Base-by-base conservation (phyloP, 371 early-diverging fungal species). In the Lichtheimia ramosa region DNA sequence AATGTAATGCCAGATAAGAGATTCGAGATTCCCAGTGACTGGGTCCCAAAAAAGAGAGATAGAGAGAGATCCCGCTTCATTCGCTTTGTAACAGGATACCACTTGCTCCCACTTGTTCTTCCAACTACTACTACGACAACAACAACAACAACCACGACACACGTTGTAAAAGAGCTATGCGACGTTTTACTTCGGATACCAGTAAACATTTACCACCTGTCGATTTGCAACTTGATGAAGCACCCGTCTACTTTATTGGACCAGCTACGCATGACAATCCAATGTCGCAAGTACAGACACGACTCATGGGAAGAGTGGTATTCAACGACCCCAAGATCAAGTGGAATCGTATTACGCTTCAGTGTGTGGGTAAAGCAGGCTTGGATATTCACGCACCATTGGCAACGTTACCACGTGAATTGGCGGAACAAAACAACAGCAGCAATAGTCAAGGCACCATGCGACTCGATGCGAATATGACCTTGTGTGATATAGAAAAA, bases 271-370 rank as follows among this genome's bases (percentile, higher is more conserved):
- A 70, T 23, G 76, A 72, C 8, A 79, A 76, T 43, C 77, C 80
- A 27, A 73, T 78, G 75, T 65, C 70, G 2, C 73, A 74, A 14
- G 55, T 76, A 1, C 70, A 77, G 8, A 66, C 80, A 0, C 74
- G 74, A 16, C 53, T 79, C 5, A 62, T 72, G 61, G 80, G 80
- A 4, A 69, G 58, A 6, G 77, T 79, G 8, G 48, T 67, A 21
- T 76, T 79, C 42, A 59, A 69, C 34, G 75, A 74, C 52, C 63
- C 67, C 23, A 78, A 78, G 55, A 72, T 76, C 43, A 76, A 79
- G 48, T 79, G 80, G 80, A 74, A 76, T 50, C 64, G 80, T 39
- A 70, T 76, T 20, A 79, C 76, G 1, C 71, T 79, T 20, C 72
- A 72, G 46, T 63, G 74, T 21, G 50, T 69, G 3, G 80, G 80